These are phyloP conservation scores for Tetrahymena malaccensis DNA, from an alignment of 73 alveolate genomes.

Conservation along the genomic window DNA sequence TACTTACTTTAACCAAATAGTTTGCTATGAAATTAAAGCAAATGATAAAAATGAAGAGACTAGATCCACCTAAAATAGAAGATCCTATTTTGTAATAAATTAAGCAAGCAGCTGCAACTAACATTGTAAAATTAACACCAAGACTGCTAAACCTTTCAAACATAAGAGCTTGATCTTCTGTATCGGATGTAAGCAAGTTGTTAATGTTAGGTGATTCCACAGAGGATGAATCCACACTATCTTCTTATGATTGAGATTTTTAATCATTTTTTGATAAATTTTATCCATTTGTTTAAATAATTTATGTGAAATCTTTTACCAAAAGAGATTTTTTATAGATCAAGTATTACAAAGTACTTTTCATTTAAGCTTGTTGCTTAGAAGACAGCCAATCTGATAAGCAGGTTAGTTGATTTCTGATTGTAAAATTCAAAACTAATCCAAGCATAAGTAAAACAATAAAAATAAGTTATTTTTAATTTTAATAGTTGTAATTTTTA, in stretches of 20 bases:
- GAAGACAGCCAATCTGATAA: neutral
- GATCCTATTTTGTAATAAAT: constrained; percentile 8
- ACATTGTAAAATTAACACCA: neutral
- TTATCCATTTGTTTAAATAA: neutral
- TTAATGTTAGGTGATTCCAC: constrained; percentile 11
- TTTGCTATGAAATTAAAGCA: neutral
- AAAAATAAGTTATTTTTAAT: neutral
- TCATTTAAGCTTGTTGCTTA: neutral
- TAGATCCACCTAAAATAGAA: constrained; percentile 1
- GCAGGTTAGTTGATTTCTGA: neutral
- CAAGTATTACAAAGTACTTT: neutral
- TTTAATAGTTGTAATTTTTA: neutral
- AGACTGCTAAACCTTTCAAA: constrained; percentile 2
- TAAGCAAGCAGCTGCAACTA: neutral
- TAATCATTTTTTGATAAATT: neutral
- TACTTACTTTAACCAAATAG: constrained; percentile 2
- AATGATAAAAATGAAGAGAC: neutral
- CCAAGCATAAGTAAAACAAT: neutral
- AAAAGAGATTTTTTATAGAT: neutral
- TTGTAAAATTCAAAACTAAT: neutral
- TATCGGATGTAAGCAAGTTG: constrained; percentile 27
- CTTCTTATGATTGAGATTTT: neutral
- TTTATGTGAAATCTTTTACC: neutral
- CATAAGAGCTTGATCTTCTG: neutral
- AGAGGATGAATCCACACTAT: neutral